Percentiles rank a stretch among this genome's conserved stretches.
Evolutionary conservation across 75 land plant genomes (phyloP).

Genomic region (Pinus taeda): DNA sequence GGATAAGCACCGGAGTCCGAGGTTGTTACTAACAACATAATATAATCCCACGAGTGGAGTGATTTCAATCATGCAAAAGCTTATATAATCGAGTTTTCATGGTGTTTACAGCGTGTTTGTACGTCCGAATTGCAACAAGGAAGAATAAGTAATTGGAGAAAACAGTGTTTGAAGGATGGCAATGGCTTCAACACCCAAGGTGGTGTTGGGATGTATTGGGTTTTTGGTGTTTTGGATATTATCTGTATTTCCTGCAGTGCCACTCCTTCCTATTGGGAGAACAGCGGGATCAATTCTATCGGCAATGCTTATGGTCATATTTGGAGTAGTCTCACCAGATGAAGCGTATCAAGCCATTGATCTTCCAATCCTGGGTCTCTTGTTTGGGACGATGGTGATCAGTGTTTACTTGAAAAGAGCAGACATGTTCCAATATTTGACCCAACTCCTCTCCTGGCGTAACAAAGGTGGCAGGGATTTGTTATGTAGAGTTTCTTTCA

Average conservation of each 20-base stretch:
- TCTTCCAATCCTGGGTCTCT: conserved; percentile 71
- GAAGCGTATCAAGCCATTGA: conserved; percentile 61
- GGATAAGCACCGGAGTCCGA: too few species aligned
- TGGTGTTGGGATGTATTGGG: conserved; percentile 49
- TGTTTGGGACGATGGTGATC: conserved; percentile 87
- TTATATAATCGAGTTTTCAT: too few species aligned
- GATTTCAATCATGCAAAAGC: too few species aligned
- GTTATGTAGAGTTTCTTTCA: conserved; percentile 41
- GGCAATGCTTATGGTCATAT: conserved; percentile 63
- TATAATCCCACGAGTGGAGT: too few species aligned
- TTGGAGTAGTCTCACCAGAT: conserved; percentile 41
- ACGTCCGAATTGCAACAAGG: too few species aligned
- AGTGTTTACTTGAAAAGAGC: conserved; percentile 63
- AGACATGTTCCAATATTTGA: conserved; percentile 55
- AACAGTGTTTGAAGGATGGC: conserved; percentile 21
- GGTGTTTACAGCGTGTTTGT: too few species aligned
- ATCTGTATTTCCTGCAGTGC: conserved; percentile 57
- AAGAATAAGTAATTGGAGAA: too few species aligned
- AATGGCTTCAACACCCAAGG: conserved; percentile 44
- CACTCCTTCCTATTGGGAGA: conserved; percentile 60
- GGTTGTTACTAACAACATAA: too few species aligned
- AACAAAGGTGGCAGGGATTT: conserved; percentile 56
- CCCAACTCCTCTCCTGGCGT: conserved; percentile 42
- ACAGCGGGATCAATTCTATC: conserved; percentile 72
- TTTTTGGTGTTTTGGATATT: conserved; percentile 58